These are phyloP conservation scores for Mortierella polycephala DNA, from an alignment of 371 early-diverging fungal species.

Conservation along the genomic window DNA sequence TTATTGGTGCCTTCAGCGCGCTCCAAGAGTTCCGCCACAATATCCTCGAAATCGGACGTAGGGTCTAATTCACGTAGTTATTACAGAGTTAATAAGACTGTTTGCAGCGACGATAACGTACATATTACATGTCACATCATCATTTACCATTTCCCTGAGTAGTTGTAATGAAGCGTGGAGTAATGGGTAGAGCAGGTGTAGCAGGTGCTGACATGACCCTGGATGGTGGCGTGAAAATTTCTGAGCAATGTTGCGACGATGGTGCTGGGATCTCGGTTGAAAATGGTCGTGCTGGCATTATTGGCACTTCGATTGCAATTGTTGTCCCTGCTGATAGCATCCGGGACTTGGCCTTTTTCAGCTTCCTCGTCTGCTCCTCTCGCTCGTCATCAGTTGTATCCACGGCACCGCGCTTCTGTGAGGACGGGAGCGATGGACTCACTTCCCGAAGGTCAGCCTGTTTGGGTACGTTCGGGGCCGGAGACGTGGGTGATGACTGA, in stretches of 20 bases:
- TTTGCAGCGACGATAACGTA: not conserved
- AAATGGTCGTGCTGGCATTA: too few relatives aligned
- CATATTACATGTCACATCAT: too few relatives aligned
- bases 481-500: not conserved
- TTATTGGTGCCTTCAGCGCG: not conserved
- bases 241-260: not conserved
- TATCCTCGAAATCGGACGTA: constrained; percentile 18
- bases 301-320: too few relatives aligned
- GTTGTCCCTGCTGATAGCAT: too few relatives aligned
- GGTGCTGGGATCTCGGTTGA: too few relatives aligned
- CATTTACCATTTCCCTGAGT: not conserved
- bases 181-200: not conserved
- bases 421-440: not conserved
- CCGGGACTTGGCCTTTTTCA: constrained; percentile 18
- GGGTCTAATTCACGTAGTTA: constrained; percentile 1
- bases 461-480: not conserved
- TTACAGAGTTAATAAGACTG: not conserved
- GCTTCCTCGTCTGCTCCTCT: not conserved
- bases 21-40: constrained; percentile 14
- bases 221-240: not conserved
- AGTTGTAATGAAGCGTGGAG: not conserved
- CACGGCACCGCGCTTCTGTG: constrained; percentile 15
- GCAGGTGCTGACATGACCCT: not conserved
- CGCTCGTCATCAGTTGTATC: constrained; percentile 17
- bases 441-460: not conserved